These are phyloP conservation scores for Heliamphora exappendiculata DNA, from an alignment of 148 eudicot species.

Conservation along the genomic window DNA sequence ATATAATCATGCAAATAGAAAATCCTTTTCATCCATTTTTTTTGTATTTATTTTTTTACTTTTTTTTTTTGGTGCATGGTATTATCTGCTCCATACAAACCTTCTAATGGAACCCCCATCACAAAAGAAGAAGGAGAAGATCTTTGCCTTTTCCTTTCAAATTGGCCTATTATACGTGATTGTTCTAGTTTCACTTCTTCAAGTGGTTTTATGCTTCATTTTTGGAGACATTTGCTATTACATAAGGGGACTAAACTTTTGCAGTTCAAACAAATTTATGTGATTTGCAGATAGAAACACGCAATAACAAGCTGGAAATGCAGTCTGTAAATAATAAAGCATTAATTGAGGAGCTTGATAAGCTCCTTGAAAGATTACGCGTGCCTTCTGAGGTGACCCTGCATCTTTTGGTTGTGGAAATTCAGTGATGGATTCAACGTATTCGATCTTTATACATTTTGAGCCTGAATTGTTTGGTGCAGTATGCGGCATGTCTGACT, in stretches of 20 bases:
- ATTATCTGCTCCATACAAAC: background rate
- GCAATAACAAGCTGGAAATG: conserved; percentile 94
- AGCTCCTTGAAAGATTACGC: conserved; percentile 77
- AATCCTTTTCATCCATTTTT: background rate
- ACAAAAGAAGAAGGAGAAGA: background rate
- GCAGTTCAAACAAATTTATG: background rate
- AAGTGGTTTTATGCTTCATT: background rate
- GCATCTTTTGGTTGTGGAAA: background rate
- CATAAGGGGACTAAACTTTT: background rate
- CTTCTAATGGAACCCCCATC: background rate
- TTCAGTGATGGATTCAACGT: background rate
- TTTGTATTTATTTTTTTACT: no score
- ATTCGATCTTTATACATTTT: background rate
- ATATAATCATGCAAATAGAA: background rate
- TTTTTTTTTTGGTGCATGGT: background rate
- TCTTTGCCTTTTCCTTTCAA: background rate
- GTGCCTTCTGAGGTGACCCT: conserved; percentile 72
- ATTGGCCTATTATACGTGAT: background rate
- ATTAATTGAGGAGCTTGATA: conserved; percentile 86
- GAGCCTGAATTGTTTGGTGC: conserved; percentile 17
- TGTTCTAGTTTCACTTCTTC: background rate
- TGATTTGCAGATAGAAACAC: conserved; percentile 72
- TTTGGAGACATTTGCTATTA: background rate
- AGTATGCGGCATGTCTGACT: conserved; percentile 75
- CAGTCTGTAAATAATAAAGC: conserved; percentile 84